Base-by-base conservation (phyloP, 768 basidiomycete species). In the Boletus insuetus region DNA sequence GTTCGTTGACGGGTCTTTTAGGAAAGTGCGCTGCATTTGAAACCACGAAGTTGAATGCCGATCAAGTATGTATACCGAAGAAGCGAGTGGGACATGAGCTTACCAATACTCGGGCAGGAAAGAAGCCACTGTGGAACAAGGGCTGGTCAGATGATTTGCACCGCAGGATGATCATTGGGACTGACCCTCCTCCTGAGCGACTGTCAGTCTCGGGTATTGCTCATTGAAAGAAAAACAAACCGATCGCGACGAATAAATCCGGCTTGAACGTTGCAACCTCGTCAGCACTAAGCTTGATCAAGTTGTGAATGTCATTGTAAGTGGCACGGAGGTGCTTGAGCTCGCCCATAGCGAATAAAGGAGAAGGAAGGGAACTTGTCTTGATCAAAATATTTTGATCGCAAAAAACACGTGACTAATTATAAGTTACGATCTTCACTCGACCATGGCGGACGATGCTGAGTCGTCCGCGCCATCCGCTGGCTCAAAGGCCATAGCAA, bases 261-360 rank as follows among this genome's bases (percentile, higher is more conserved):
- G 93, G 93, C 63, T 88, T 87, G 75, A 95, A 98, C 43, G 85
- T 69, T 32, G 84, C 86, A 64, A 98, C 93, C 64, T 81, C 77
- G 46, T 77, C 77, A 2, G 87, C 84, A 2, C 79, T 77, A 13
- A 73, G 75, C 63, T 84, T 84, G 63, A 96, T 94, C 58, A 93
- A 79, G 61, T 91, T 91, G 79, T 97, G 94, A 51, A 96, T 85
- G 48, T 96, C 88, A 64, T 96, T 95, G 77, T 97, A 97, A 19
- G 92, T 95, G 53, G 86, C 77, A 53, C 77, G 84, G 69, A 81
- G 63, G 67, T 91, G 90, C 64, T 85, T 70, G 39, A 82, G 76
- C 66, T 76, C 74, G 42, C 20, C 56, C 70, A 78, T 74, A 26
- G 58, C 48, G 43, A 56, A 55, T 34, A 16, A 41, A 31, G 22